Base-by-base conservation (phyloP, 306 rosid genomes). In the Castanopsis chinensis region DNA sequence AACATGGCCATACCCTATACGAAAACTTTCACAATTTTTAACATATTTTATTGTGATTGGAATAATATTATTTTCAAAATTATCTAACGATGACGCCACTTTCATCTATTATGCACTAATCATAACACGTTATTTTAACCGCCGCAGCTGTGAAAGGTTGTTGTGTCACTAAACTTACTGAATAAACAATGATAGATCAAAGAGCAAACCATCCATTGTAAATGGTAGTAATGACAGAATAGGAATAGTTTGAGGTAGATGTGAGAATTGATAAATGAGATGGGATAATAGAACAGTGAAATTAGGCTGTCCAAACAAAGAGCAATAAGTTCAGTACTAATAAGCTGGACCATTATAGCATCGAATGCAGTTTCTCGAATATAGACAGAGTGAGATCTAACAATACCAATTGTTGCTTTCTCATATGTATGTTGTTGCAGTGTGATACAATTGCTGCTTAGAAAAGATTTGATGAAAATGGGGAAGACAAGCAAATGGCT, bases 401-500 rank as follows among this genome's bases (percentile, higher is more conserved):
- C 37, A 85, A 68, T 72, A 63, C 71, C 84, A 69, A 30, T 69
- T 76, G 81, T 84, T 86, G 80, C 76, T 86, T 81, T 85, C 89
- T 83, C 82, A 65, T 45, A 69, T 20, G 59, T 79, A 65, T 69
- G 78, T 77, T 85, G 79, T 80, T 78, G 81, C 78, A 14, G 75
- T 82, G 75, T 82, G 73, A 25, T 65, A 41, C 77, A 67, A 67
- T 79, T 77, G 65, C 49, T 65, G 88, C 80, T 85, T 75, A 64
- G 80, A 72, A 72, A 76, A 70, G 70, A 37, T 37, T 79, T 85
- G 86, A 79, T 5, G 79, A 80, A 81, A 68, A 91, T 94, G 99
- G 97, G 99, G 59, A 94, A 89, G 83, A 81, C 92, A 64, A 75
- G 97, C 3, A 92, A 90, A 91, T 94, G 99, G 99, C 85, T 94